A percentile compares a stretch with the other conserved stretches of the same genome.
phyloP scores from a whole-genome alignment of 768 basidiomycete species.

The Mycena rebaudengoi region DNA sequence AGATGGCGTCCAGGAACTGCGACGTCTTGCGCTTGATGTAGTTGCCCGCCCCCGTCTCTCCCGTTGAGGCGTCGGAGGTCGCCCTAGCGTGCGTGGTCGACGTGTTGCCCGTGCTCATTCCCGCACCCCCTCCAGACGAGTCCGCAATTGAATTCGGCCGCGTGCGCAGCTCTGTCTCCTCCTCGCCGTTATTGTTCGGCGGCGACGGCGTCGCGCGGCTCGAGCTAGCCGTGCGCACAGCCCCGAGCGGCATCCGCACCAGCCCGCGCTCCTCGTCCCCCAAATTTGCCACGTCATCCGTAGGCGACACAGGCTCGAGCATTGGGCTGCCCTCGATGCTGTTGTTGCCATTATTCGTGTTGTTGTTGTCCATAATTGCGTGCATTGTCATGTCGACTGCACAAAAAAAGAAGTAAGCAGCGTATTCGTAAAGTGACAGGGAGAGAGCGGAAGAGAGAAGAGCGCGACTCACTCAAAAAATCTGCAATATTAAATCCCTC shows the following conservation, averaged over 20 bases:
- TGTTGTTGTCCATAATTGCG: slow-evolving; percentile 52
- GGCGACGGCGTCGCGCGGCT: slow-evolving; percentile 46
- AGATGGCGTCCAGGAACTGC: slow-evolving; percentile 70
- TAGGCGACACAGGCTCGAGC: slow-evolving; percentile 47
- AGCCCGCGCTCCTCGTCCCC: slow-evolving; percentile 79
- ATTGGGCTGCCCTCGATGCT: slow-evolving; percentile 50
- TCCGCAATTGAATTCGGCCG: slow-evolving; percentile 51
- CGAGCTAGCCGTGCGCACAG: slow-evolving; percentile 50
- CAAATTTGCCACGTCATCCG: slow-evolving; percentile 52
- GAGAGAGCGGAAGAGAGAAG: neutral
- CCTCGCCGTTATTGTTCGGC: slow-evolving; percentile 38
- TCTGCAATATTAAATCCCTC: slow-evolving; percentile 97
- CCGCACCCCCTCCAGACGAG: too few relatives aligned
- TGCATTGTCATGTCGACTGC: slow-evolving; percentile 80
- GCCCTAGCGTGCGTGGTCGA: too few relatives aligned
- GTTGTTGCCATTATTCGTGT: slow-evolving; percentile 31
- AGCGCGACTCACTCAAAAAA: slow-evolving; percentile 77
- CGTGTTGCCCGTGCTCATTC: too few relatives aligned
- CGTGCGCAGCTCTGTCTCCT: slow-evolving; percentile 63
- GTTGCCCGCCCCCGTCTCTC: slow-evolving; percentile 53
- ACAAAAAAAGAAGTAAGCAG: neutral
- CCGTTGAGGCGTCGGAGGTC: too few relatives aligned
- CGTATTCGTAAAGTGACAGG: too few relatives aligned
- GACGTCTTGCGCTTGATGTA: slow-evolving; percentile 80
- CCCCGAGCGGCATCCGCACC: slow-evolving; percentile 32